A percentile compares a stretch with the other conserved stretches of the same genome.
phyloP scores from a whole-genome alignment of 75 land plant species.

The Azolla pinnata region DNA sequence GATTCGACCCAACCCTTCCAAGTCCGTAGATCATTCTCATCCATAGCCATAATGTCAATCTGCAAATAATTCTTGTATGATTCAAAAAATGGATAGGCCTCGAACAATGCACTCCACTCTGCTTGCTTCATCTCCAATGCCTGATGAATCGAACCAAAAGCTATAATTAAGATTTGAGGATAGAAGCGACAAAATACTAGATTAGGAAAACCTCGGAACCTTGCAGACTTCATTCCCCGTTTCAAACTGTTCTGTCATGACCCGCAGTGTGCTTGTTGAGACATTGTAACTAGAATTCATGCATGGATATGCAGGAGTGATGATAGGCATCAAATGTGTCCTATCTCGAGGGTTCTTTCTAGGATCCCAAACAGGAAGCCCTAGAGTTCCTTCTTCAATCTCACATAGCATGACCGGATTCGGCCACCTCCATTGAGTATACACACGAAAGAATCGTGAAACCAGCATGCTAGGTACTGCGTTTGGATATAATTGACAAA shows the following conservation, averaged over 20 bases:
- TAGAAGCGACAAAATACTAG: not conserved
- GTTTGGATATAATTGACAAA: slow-evolving; percentile 43
- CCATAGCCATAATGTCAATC: slow-evolving; percentile 28
- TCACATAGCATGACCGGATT: slow-evolving; percentile 44
- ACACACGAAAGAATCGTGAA: slow-evolving; percentile 40
- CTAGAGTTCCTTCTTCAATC: slow-evolving; percentile 41
- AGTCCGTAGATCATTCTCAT: slow-evolving; percentile 30
- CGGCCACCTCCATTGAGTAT: slow-evolving; percentile 51
- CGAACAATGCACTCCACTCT: slow-evolving; percentile 34
- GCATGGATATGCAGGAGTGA: slow-evolving; percentile 45
- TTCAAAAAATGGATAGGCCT: slow-evolving; percentile 30
- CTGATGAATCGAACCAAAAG: slow-evolving; percentile 7
- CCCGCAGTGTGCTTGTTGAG: slow-evolving; percentile 32
- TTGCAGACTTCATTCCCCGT: slow-evolving; percentile 31
- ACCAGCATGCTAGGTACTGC: slow-evolving; percentile 48
- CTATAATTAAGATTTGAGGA: not conserved
- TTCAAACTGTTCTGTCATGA: slow-evolving; percentile 40
- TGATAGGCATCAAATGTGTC: slow-evolving; percentile 42
- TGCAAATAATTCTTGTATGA: slow-evolving; percentile 37
- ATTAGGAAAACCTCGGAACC: slow-evolving; percentile 1
- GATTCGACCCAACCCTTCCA: slow-evolving; percentile 59
- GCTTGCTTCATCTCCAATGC: slow-evolving; percentile 26
- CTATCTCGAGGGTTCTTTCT: slow-evolving; percentile 37
- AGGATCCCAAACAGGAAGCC: slow-evolving; percentile 44
- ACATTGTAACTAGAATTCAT: slow-evolving; percentile 50